phyloP scores from a whole-genome alignment of 768 basidiomycete species.

The Termitomyces sp. region DNA sequence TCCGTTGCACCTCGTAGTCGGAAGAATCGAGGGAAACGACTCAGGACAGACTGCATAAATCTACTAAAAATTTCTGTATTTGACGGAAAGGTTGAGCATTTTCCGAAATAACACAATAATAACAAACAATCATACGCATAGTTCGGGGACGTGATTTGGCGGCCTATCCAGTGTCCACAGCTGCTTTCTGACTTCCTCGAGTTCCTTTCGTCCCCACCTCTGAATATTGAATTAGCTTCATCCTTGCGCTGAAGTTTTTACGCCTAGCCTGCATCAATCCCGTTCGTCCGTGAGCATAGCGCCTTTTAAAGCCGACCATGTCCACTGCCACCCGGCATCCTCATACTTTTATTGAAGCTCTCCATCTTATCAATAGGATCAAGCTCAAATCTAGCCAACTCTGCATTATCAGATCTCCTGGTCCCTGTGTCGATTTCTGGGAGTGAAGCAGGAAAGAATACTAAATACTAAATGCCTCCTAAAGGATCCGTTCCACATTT shows the following conservation, averaged over 20 bases:
- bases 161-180: no score
- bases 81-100: neutral
- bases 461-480: slow-evolving; percentile 17
- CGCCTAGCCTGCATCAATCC: neutral
- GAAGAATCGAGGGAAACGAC: slow-evolving; percentile 9
- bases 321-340: slow-evolving; percentile 1
- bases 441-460: slow-evolving; percentile 14
- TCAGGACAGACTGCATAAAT: slow-evolving; percentile 11
- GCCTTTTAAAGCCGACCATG: slow-evolving; percentile 8
- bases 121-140: slow-evolving; percentile 7
- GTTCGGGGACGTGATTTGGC: no score
- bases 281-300: neutral
- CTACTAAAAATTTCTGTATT: neutral
- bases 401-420: slow-evolving; percentile 20
- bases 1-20: slow-evolving; percentile 6
- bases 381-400: slow-evolving; percentile 1
- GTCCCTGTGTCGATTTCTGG: slow-evolving; percentile 9
- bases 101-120: slow-evolving; percentile 1
- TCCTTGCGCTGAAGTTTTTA: neutral
- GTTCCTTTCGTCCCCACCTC: slow-evolving; percentile 3
- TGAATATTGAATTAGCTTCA: no score
- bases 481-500: slow-evolving; percentile 15
- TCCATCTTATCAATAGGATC: slow-evolving; percentile 5
- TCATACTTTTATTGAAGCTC: slow-evolving; percentile 3
- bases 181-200: slow-evolving; percentile 10